Percentiles rank a stretch among this genome's conserved stretches.
phyloP scores from a whole-genome alignment of 208 protist genomes.

The Naegleria gruberi region DNA sequence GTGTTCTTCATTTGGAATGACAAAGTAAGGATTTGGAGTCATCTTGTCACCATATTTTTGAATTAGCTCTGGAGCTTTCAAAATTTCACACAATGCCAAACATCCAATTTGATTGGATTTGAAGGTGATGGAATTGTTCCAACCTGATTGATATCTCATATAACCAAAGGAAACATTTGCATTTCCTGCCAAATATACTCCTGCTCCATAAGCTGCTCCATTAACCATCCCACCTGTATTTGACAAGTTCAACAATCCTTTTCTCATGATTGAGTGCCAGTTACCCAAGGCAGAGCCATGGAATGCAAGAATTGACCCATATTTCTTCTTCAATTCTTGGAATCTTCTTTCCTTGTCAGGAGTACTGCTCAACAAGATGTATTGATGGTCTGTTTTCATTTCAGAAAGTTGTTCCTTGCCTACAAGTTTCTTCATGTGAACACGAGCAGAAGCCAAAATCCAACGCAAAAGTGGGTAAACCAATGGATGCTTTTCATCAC shows the following conservation, averaged over 20 bases:
- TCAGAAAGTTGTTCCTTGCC: constrained; percentile 22
- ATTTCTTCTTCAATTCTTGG: constrained; percentile 33
- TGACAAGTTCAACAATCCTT: constrained; percentile 37
- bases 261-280: constrained; percentile 45
- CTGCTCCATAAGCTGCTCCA: constrained; percentile 44
- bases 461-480: constrained; percentile 38
- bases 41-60: neutral
- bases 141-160: neutral
- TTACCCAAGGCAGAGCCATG: constrained; percentile 45
- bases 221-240: constrained; percentile 36
- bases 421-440: constrained; percentile 36
- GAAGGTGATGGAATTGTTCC: neutral
- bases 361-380: constrained; percentile 34
- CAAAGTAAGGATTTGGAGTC: constrained; percentile 25
- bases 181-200: constrained; percentile 40
- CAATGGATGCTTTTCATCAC: constrained; percentile 28
- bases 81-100: neutral
- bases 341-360: constrained; percentile 42
- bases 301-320: constrained; percentile 42
- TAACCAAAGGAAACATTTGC: constrained; percentile 35
- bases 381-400: constrained; percentile 45
- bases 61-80: neutral
- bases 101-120: neutral
- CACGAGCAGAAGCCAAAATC: constrained; percentile 35
- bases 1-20: constrained; percentile 30